phyloP scores from a whole-genome alignment of 192 early-diverging fungal genomes.

The Podila epigama region DNA sequence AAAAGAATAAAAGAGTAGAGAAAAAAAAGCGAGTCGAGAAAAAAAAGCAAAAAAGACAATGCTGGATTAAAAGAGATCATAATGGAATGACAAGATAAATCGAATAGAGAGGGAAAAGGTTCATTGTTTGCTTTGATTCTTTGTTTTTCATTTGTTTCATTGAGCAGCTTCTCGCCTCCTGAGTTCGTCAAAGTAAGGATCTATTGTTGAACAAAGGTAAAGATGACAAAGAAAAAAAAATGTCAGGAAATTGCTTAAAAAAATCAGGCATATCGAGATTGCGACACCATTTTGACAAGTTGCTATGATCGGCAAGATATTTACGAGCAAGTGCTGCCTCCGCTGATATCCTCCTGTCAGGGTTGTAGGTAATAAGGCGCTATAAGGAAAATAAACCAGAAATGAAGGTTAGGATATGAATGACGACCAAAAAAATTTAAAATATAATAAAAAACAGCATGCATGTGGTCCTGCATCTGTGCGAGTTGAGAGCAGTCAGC shows the following conservation, averaged over 20 bases:
- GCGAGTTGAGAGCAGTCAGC: too few relatives aligned
- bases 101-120: background rate
- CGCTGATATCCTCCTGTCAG: constrained; percentile 50
- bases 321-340: constrained; percentile 46
- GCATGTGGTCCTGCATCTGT: background rate
- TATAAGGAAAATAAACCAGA: background rate
- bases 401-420: background rate
- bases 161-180: constrained; percentile 26
- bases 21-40: too few relatives aligned
- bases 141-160: background rate
- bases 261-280: background rate
- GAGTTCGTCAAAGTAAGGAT: constrained; percentile 45
- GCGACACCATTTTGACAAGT: background rate
- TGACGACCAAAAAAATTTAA: background rate
- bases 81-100: too few relatives aligned
- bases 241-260: background rate
- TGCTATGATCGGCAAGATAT: background rate
- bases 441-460: background rate
- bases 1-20: too few relatives aligned
- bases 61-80: too few relatives aligned
- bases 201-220: constrained; percentile 7
- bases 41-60: too few relatives aligned
- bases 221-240: background rate
- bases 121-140: background rate
- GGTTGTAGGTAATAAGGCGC: constrained; percentile 46